A percentile compares a stretch with the other conserved stretches of the same genome.
Evolutionary conservation across 345 rosid genomes (phyloP).

Genomic region (Arabis hirsuta): DNA sequence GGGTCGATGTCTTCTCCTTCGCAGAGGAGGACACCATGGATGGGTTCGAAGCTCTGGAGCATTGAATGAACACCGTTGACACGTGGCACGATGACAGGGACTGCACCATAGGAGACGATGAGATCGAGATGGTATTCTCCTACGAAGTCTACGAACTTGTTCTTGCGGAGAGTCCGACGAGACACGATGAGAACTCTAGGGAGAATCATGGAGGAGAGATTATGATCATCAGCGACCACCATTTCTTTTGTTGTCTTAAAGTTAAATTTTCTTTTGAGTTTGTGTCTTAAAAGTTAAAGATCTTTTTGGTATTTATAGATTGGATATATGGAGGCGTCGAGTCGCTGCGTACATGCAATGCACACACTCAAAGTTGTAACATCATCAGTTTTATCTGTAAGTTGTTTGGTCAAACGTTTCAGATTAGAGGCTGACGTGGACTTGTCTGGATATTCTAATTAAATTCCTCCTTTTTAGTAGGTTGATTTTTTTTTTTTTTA

Average conservation of each 20-base stretch:
- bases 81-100: slow-evolving; percentile 69
- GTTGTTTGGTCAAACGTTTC: slow-evolving; percentile 34
- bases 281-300: not conserved
- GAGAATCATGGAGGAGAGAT: slow-evolving; percentile 51
- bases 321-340: slow-evolving; percentile 23
- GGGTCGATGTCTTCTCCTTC: slow-evolving; percentile 82
- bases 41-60: slow-evolving; percentile 62
- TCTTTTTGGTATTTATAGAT: slow-evolving; percentile 35
- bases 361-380: not conserved
- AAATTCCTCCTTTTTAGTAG: not conserved
- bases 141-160: slow-evolving; percentile 65
- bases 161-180: slow-evolving; percentile 59
- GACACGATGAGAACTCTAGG: slow-evolving; percentile 68
- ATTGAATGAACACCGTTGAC: slow-evolving; percentile 61
- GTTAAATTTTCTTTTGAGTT: not conserved
- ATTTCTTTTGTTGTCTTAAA: slow-evolving; percentile 1
- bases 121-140: slow-evolving; percentile 79
- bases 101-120: slow-evolving; percentile 60
- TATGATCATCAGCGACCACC: slow-evolving; percentile 41
- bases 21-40: slow-evolving; percentile 74
- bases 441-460: slow-evolving; percentile 25
- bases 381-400: slow-evolving; percentile 12
- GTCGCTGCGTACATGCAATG: slow-evolving; percentile 30
- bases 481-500: not conserved
- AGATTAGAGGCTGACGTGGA: slow-evolving; percentile 36